These are phyloP conservation scores for Kodamaea restingae DNA, from an alignment of 805 yeast genomes.

Conservation along the genomic window DNA sequence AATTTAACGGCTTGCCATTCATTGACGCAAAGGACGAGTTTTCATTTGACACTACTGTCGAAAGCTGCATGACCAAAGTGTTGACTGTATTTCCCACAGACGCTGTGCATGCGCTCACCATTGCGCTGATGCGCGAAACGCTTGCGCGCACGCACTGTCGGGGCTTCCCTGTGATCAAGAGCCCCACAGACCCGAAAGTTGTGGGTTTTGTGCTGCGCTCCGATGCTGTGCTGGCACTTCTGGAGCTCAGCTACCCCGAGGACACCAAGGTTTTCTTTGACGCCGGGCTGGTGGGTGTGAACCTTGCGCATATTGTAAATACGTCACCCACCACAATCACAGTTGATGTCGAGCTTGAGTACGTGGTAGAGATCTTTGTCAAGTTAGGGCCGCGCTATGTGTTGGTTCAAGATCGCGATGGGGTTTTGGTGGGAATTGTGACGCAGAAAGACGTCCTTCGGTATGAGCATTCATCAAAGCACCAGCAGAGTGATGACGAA, in stretches of 20 bases:
- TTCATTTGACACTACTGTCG: conserved; percentile 41
- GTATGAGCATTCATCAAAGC: conserved; percentile 46
- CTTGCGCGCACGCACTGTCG: conserved; percentile 31
- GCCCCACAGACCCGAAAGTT: conserved; percentile 33
- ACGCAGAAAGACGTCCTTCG: conserved; percentile 80
- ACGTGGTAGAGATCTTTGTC: conserved; percentile 63
- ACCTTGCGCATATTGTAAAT: conserved; percentile 38
- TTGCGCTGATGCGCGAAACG: conserved; percentile 30
- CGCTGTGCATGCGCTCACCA: conserved; percentile 24
- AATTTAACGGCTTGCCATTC: conserved; percentile 81
- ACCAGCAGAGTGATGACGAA: conserved; percentile 14
- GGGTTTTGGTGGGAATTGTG: conserved; percentile 60
- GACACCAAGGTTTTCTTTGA: conserved; percentile 5
- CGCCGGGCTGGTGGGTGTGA: conserved; percentile 10
- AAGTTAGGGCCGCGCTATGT: conserved; percentile 78
- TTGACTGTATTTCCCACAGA: conserved; percentile 36
- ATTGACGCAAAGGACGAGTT: conserved; percentile 70
- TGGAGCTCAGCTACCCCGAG: neutral
- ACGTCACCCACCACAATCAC: conserved; percentile 60
- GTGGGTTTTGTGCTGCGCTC: conserved; percentile 45
- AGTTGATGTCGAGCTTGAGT: conserved; percentile 52
- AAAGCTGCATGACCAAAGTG: conserved; percentile 59
- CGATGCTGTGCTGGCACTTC: conserved; percentile 27
- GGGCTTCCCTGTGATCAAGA: conserved; percentile 53
- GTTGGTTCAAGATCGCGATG: conserved; percentile 59